A percentile compares a stretch with the other conserved stretches of the same genome.
phyloP scores from a whole-genome alignment of 768 basidiomycete genomes.

The Phylloporus sp. region DNA sequence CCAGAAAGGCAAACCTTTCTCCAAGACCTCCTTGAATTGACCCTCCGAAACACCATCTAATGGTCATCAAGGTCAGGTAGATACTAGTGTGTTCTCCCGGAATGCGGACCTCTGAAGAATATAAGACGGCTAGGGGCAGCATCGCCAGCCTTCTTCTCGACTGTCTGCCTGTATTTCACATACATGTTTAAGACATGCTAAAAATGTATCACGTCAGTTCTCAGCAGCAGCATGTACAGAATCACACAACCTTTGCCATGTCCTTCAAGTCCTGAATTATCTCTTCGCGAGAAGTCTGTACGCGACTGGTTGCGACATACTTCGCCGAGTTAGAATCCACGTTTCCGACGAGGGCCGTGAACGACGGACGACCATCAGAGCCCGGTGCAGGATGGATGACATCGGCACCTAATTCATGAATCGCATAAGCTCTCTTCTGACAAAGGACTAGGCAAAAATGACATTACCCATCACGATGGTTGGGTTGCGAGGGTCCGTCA shows the following conservation, averaged over 20 bases:
- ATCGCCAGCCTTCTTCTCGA: constrained; percentile 45
- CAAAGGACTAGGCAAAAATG: neutral
- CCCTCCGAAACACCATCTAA: constrained; percentile 55
- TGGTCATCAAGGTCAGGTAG: constrained; percentile 1
- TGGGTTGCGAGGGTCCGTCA: constrained; percentile 67
- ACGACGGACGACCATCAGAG: constrained; percentile 73
- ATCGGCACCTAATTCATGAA: constrained; percentile 54
- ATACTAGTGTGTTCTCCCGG: neutral
- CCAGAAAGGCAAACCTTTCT: constrained; percentile 42
- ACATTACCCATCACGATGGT: constrained; percentile 73
- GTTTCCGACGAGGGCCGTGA: constrained; percentile 74
- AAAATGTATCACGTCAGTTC: constrained; percentile 9
- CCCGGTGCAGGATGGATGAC: constrained; percentile 83
- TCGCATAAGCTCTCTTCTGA: neutral
- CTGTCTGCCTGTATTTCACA: constrained; percentile 48
- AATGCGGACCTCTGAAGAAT: constrained; percentile 62
- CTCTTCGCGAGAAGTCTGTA: constrained; percentile 66
- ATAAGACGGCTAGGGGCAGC: constrained; percentile 62
- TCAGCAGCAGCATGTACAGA: neutral
- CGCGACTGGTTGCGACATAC: constrained; percentile 57
- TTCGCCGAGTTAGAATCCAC: constrained; percentile 74
- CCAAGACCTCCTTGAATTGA: constrained; percentile 45
- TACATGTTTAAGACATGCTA: constrained; percentile 56
- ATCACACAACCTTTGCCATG: constrained; percentile 52
- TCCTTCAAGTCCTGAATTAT: constrained; percentile 67